Conservation (phyloP, 148 eudicot species). For the Diospyros kaki region DNA sequence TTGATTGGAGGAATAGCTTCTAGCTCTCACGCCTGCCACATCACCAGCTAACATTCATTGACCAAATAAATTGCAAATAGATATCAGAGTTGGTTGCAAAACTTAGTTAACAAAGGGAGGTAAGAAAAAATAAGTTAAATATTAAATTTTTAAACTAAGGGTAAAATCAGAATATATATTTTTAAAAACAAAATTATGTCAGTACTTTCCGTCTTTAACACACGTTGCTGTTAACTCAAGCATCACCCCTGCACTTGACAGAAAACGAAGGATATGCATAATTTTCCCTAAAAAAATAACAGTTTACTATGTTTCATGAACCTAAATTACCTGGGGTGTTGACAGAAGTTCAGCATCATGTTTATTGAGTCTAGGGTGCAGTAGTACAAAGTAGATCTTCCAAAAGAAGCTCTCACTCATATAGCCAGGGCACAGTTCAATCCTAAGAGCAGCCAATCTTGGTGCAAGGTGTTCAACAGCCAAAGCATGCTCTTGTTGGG, state of each 20-base stretch:
- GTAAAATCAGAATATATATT: too few relatives aligned
- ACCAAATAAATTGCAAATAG: too few relatives aligned
- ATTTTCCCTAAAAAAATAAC: background rate
- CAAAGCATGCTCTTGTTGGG: slow-evolving; percentile 93
- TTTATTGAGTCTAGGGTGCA: slow-evolving; percentile 71
- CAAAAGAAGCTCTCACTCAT: slow-evolving; percentile 88
- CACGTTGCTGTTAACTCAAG: too few relatives aligned
- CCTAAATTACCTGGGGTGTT: slow-evolving; percentile 70
- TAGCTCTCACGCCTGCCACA: too few relatives aligned
- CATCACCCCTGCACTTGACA: background rate
- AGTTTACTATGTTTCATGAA: background rate
- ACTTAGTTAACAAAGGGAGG: too few relatives aligned
- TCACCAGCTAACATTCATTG: too few relatives aligned
- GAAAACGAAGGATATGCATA: background rate
- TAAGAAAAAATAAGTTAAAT: too few relatives aligned
- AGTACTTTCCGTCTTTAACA: too few relatives aligned
- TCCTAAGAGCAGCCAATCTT: slow-evolving; percentile 75
- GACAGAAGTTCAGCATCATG: slow-evolving; percentile 69
- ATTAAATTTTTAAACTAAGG: too few relatives aligned
- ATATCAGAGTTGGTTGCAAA: too few relatives aligned
- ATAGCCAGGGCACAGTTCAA: slow-evolving; percentile 84
- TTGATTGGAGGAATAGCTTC: too few relatives aligned
- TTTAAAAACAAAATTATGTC: too few relatives aligned
- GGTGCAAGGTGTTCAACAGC: slow-evolving; percentile 90
- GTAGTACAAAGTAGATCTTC: slow-evolving; percentile 92